Evolutionary conservation across 2,329 filamentous ascomycete genomes (phyloP).

Genomic region (Aureobasidium pullulans): DNA sequence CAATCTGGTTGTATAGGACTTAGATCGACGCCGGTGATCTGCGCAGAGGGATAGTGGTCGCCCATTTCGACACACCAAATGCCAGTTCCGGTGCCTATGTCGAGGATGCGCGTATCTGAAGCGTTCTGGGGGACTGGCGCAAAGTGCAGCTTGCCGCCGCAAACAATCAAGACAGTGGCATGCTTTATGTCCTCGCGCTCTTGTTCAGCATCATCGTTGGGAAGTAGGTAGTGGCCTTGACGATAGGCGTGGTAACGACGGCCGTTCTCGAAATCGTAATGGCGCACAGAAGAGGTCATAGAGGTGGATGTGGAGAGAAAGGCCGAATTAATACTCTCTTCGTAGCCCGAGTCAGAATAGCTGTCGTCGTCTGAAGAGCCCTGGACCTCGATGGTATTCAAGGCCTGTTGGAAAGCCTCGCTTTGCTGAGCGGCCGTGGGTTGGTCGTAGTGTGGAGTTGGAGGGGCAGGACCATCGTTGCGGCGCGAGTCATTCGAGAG

Average conservation of each 20-base stretch:
- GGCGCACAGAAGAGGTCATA: slow-evolving; percentile 9
- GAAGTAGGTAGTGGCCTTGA: slow-evolving; percentile 21
- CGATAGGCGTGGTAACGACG: slow-evolving; percentile 25
- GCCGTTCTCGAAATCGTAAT: slow-evolving; percentile 17
- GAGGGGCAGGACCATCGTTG: not conserved
- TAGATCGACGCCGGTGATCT: slow-evolving; percentile 41
- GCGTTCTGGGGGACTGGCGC: slow-evolving; percentile 5
- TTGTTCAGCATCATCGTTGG: slow-evolving; percentile 24
- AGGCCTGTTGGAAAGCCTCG: slow-evolving; percentile 11
- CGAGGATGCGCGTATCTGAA: slow-evolving; percentile 33
- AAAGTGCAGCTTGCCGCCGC: slow-evolving; percentile 15
- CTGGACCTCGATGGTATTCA: slow-evolving; percentile 10
- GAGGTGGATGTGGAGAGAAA: slow-evolving; percentile 4
- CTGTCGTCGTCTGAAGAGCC: slow-evolving; percentile 2
- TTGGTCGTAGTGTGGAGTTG: not conserved
- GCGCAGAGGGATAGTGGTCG: slow-evolving; percentile 23
- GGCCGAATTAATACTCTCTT: slow-evolving; percentile 1
- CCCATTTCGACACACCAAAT: slow-evolving; percentile 31
- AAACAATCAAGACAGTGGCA: slow-evolving; percentile 14
- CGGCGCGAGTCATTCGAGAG: slow-evolving; percentile 8
- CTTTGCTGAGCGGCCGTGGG: slow-evolving; percentile 3
- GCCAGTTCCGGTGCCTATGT: slow-evolving; percentile 45
- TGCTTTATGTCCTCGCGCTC: slow-evolving; percentile 25
- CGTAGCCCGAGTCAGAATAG: slow-evolving; percentile 11
- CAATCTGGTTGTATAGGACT: slow-evolving; percentile 43